Conservation (phyloP, 441 rosid species). For the Geranium incanum region DNA sequence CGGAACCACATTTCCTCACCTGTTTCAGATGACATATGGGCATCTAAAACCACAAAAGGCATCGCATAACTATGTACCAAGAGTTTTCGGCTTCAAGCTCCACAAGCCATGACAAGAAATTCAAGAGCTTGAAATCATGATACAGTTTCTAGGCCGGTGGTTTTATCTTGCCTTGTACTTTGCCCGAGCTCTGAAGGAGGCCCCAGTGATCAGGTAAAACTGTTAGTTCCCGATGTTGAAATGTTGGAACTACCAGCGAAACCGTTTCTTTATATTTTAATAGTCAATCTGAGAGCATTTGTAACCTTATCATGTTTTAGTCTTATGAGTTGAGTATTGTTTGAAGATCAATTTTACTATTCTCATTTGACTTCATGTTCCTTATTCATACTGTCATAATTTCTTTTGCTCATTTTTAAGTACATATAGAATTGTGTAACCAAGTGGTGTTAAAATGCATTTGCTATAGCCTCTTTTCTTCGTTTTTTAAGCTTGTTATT, state of each 20-base stretch:
- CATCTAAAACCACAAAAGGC: slow-evolving; percentile 80
- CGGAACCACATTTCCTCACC: slow-evolving; percentile 86
- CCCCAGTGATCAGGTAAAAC: slow-evolving; percentile 17
- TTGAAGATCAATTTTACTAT: slow-evolving; percentile 10
- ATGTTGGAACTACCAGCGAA: background rate
- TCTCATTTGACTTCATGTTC: no score
- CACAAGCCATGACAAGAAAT: slow-evolving; percentile 44
- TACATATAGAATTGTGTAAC: no score
- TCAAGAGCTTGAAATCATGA: slow-evolving; percentile 1
- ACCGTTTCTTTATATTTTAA: slow-evolving; percentile 9
- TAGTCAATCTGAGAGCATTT: slow-evolving; percentile 21
- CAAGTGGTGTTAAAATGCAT: no score
- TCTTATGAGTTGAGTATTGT: slow-evolving; percentile 27
- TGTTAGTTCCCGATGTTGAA: slow-evolving; percentile 4
- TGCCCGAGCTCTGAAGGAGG: slow-evolving; percentile 11
- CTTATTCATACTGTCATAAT: no score
- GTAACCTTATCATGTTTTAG: slow-evolving; percentile 20
- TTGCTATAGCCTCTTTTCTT: no score
- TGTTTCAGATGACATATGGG: slow-evolving; percentile 84
- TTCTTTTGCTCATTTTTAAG: no score
- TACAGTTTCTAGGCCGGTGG: slow-evolving; percentile 16
- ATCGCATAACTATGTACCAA: slow-evolving; percentile 58
- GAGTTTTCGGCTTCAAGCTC: slow-evolving; percentile 91
- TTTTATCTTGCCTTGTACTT: background rate
- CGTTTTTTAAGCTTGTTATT: no score